Evolutionary conservation across 768 basidiomycete species (phyloP).

Genomic region (Mycena rosella): DNA sequence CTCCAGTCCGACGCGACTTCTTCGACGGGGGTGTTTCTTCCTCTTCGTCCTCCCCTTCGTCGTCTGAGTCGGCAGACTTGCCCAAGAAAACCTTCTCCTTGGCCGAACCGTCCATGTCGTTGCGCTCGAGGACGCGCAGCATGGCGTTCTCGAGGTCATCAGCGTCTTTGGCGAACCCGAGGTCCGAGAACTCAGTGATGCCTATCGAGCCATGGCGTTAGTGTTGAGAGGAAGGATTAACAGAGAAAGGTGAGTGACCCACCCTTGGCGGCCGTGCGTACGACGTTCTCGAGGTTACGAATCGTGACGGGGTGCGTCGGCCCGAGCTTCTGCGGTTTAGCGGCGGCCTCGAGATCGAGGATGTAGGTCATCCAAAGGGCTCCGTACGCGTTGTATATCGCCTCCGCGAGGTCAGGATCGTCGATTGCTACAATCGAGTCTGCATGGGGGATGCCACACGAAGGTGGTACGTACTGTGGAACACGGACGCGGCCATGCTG

Average conservation of each 20-base stretch:
- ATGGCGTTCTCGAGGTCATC: slow-evolving; percentile 20
- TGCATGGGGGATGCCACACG: background rate
- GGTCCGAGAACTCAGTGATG: slow-evolving; percentile 14
- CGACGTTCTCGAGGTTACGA: slow-evolving; percentile 30
- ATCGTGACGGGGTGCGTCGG: slow-evolving; percentile 24
- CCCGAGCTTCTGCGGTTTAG: slow-evolving; percentile 30
- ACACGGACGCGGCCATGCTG: slow-evolving; percentile 15
- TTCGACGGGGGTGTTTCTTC: background rate
- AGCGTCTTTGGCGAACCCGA: slow-evolving; percentile 17
- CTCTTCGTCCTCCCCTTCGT: slow-evolving; percentile 21
- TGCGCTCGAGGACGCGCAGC: slow-evolving; percentile 31
- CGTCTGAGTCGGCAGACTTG: slow-evolving; percentile 20
- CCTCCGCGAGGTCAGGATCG: slow-evolving; percentile 26
- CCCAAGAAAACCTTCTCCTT: slow-evolving; percentile 26
- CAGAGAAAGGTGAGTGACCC: background rate
- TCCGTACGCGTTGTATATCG: slow-evolving; percentile 28
- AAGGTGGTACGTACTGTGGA: slow-evolving; percentile 18
- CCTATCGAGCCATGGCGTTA: background rate
- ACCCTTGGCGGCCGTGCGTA: slow-evolving; percentile 28
- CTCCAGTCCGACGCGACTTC: slow-evolving; percentile 5
- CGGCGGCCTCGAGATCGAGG: slow-evolving; percentile 27
- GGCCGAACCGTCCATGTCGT: slow-evolving; percentile 31
- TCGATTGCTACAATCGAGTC: slow-evolving; percentile 21
- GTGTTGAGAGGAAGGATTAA: background rate
- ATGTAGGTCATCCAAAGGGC: slow-evolving; percentile 32